A percentile compares a stretch with the other conserved stretches of the same genome.
phyloP scores from a whole-genome alignment of 1,139 yeast species.

The Wickerhamomyces sp. region DNA sequence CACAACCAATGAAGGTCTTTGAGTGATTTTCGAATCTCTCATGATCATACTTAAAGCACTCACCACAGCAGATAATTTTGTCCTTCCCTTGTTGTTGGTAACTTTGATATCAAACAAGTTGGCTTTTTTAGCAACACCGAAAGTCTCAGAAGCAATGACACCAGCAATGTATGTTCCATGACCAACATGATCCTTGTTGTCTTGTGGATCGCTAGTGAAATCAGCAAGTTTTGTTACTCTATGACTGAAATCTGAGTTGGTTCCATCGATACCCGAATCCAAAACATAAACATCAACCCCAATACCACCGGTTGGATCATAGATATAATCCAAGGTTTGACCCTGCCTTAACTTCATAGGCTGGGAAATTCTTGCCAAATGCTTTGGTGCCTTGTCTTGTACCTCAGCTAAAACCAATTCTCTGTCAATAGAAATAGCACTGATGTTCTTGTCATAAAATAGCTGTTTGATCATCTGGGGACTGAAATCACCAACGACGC shows the following conservation, averaged over 20 bases:
- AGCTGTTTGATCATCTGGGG: conserved; percentile 16
- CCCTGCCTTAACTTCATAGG: conserved; percentile 22
- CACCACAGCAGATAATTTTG: conserved; percentile 43
- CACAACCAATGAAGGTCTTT: conserved; percentile 49
- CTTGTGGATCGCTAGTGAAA: conserved; percentile 20
- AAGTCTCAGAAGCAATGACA: conserved; percentile 52
- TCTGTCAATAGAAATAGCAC: conserved; percentile 26
- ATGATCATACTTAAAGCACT: conserved; percentile 40
- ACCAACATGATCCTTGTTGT: conserved; percentile 30
- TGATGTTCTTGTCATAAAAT: conserved; percentile 21
- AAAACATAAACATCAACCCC: conserved; percentile 40
- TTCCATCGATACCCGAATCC: conserved; percentile 37
- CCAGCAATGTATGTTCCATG: conserved; percentile 51
- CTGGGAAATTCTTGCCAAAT: conserved; percentile 42
- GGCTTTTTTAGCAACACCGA: conserved; percentile 63
- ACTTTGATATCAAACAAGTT: conserved; percentile 55
- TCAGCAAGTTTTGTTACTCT: conserved; percentile 29
- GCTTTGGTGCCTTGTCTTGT: conserved; percentile 42
- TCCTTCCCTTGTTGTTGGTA: conserved; percentile 42
- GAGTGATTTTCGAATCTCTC: conserved; percentile 33
- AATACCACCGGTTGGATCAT: conserved; percentile 30
- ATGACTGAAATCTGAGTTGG: conserved; percentile 31
- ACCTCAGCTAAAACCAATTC: conserved; percentile 25
- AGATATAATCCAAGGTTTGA: conserved; percentile 20
- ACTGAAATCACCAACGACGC: conserved; percentile 25